Evolutionary conservation across 202 grass and related monocot species (phyloP).

Genomic region (Zizania palustris): DNA sequence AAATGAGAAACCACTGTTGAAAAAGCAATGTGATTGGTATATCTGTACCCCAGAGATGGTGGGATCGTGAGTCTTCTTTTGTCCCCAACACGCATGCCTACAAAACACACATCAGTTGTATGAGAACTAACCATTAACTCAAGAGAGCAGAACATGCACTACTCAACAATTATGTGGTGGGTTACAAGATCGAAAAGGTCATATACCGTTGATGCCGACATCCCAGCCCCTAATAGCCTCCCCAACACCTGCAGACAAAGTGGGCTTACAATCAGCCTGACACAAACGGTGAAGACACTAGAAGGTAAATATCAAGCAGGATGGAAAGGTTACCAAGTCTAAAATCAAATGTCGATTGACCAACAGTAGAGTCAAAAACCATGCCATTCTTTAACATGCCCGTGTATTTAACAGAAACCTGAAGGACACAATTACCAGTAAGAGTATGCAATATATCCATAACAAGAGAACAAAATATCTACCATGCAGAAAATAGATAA

Average conservation of each 20-base stretch:
- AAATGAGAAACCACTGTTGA: background rate
- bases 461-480: background rate
- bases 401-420: constrained; percentile 82
- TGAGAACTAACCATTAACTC: background rate
- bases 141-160: background rate
- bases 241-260: constrained; percentile 68
- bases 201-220: constrained; percentile 69
- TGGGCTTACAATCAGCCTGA: constrained; percentile 20
- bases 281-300: background rate
- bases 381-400: constrained; percentile 84
- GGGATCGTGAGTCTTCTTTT: constrained; percentile 86
- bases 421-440: background rate
- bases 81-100: constrained; percentile 91
- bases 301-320: background rate
- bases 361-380: constrained; percentile 80
- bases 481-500: background rate
- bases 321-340: constrained; percentile 65
- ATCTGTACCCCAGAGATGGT: constrained; percentile 61
- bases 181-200: background rate
- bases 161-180: background rate
- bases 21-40: background rate
- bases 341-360: constrained; percentile 68
- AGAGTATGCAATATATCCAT: constrained; percentile 13
- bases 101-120: constrained; percentile 8
- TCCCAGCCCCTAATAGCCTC: constrained; percentile 96